Percentiles rank a stretch among this genome's conserved stretches.
Conservation (phyloP, 2,329 filamentous ascomycete species). For the Pseudocercospora vitis region DNA sequence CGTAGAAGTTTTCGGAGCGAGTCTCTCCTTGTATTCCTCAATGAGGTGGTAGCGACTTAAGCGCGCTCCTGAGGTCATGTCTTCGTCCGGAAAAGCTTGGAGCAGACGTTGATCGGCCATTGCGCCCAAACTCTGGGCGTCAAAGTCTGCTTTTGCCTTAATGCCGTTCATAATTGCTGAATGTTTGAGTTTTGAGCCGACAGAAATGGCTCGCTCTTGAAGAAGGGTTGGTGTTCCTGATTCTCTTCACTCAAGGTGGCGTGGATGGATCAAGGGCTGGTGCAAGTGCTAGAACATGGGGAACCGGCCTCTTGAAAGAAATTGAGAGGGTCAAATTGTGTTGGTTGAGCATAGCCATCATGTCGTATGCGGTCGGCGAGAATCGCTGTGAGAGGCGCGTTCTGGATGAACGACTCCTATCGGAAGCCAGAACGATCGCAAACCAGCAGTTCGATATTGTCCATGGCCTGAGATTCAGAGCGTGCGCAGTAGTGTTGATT, state of each 20-base stretch:
- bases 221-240: neutral
- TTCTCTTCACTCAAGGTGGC: neutral
- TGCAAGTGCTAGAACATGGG: constrained; percentile 2
- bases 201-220: neutral
- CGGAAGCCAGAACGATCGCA: neutral
- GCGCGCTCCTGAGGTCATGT: constrained; percentile 7
- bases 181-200: too few relatives aligned
- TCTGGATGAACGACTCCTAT: constrained; percentile 3
- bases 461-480: neutral
- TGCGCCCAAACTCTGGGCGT: neutral
- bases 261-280: constrained; percentile 1
- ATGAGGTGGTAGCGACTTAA: neutral
- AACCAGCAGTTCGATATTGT: neutral
- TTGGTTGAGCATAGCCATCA: constrained; percentile 3
- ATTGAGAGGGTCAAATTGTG: neutral
- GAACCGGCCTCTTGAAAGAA: neutral
- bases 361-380: neutral
- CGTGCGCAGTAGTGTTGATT: neutral
- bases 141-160: neutral
- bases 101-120: neutral
- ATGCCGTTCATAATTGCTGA: neutral
- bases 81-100: neutral
- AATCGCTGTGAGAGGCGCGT: neutral
- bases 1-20: neutral
- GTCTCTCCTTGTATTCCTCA: constrained; percentile 1